These are phyloP conservation scores for Blastobotrys aristatus DNA, from an alignment of 1,139 yeast genomes.

Conservation along the genomic window DNA sequence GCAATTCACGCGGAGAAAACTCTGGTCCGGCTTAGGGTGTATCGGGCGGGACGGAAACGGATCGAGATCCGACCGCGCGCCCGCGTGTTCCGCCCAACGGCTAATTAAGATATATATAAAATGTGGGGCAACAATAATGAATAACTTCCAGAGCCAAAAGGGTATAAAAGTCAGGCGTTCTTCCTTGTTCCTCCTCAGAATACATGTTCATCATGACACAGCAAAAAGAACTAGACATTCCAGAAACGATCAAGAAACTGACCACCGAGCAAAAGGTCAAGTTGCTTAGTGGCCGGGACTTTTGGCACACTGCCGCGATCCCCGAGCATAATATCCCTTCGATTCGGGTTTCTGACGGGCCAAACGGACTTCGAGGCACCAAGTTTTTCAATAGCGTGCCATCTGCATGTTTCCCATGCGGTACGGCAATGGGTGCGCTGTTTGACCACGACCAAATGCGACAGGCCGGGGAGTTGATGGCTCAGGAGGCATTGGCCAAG, in stretches of 20 bases:
- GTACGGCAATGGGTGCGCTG: constrained; percentile 43
- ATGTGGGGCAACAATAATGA: neutral
- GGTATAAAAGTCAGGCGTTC: no score
- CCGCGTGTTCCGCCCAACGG: no score
- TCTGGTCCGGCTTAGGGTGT: no score
- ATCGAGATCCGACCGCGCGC: no score
- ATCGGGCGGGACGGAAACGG: no score
- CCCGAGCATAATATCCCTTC: constrained; percentile 43
- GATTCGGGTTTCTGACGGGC: constrained; percentile 45
- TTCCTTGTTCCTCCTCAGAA: no score
- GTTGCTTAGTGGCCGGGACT: constrained; percentile 37
- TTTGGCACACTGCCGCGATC: constrained; percentile 52
- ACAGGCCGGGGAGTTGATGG: constrained; percentile 47
- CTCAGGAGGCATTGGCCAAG: constrained; percentile 46
- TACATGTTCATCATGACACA: neutral
- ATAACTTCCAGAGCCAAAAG: neutral
- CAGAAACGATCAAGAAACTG: constrained; percentile 40
- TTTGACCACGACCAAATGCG: constrained; percentile 41
- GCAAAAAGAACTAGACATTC: constrained; percentile 38
- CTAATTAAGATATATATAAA: no score
- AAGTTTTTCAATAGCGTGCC: constrained; percentile 44
- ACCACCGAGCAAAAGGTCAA: constrained; percentile 46
- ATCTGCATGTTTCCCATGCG: constrained; percentile 52
- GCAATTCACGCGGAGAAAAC: no score
- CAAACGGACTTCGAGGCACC: constrained; percentile 53